Conservation (phyloP, 2,329 filamentous ascomycete species). For the Basipetospora chlamydospora region DNA sequence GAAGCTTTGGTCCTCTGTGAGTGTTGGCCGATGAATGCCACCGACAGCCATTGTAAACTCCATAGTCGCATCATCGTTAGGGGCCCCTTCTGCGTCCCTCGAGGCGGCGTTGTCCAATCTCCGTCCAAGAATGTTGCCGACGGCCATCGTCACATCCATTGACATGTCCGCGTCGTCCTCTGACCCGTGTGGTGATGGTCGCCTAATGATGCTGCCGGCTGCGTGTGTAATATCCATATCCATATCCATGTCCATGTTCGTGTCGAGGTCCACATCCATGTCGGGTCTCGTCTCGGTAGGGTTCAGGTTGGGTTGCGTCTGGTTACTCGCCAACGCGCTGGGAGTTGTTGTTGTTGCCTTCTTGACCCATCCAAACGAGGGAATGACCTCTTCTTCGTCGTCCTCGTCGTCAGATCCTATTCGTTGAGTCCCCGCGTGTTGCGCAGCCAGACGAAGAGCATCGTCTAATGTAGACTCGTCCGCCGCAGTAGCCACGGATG, state of each 20-base stretch:
- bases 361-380: constrained; percentile 62
- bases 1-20: constrained; percentile 19
- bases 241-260: constrained; percentile 29
- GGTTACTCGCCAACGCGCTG: constrained; percentile 3
- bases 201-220: constrained; percentile 37
- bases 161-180: constrained; percentile 56
- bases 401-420: constrained; percentile 36
- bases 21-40: constrained; percentile 39
- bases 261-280: constrained; percentile 25
- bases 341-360: constrained; percentile 23
- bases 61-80: constrained; percentile 48
- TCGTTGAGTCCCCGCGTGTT: constrained; percentile 58
- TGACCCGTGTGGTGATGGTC: constrained; percentile 12
- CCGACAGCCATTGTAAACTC: constrained; percentile 72
- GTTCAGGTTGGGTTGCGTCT: neutral
- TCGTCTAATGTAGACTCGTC: constrained; percentile 56
- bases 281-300: constrained; percentile 16
- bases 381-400: constrained; percentile 48
- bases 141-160: constrained; percentile 81
- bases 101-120: constrained; percentile 11
- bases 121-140: constrained; percentile 61
- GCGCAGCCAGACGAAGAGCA: constrained; percentile 59
- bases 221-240: constrained; percentile 43
- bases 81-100: constrained; percentile 18
- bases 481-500: constrained; percentile 47